A percentile compares a stretch with the other conserved stretches of the same genome.
phyloP scores from a whole-genome alignment of 2,329 filamentous ascomycete genomes.

The Venturia aucupariae region DNA sequence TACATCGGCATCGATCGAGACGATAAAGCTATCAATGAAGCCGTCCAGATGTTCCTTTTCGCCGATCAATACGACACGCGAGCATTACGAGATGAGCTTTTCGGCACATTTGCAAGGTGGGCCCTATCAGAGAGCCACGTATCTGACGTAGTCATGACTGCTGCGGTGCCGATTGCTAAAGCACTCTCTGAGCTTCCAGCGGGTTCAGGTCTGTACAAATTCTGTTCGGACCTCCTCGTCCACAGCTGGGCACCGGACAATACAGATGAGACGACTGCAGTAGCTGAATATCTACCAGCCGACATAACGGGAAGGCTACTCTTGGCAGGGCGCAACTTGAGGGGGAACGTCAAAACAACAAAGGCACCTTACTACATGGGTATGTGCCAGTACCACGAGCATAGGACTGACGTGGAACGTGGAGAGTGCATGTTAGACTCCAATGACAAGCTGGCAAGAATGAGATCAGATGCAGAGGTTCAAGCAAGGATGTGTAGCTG shows the following conservation, averaged over 20 bases:
- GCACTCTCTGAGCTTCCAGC: background rate
- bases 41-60: slow-evolving; percentile 1
- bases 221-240: background rate
- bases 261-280: background rate
- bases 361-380: background rate
- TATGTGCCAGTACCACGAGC: background rate
- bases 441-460: background rate
- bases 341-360: background rate
- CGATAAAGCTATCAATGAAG: background rate
- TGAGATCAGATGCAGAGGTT: background rate
- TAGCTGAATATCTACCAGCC: background rate
- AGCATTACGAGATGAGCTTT: background rate
- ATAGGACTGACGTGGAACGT: background rate
- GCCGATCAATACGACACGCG: background rate
- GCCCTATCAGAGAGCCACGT: background rate
- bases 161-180: background rate
- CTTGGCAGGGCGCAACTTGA: background rate
- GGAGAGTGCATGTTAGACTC: background rate
- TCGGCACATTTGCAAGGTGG: background rate
- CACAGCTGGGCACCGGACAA: background rate
- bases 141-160: background rate
- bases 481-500: background rate
- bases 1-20: background rate
- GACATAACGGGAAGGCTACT: background rate
- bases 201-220: background rate